Evolutionary conservation across 176 grass and related monocot species (phyloP).

Genomic region (Oropetium thomaeum): DNA sequence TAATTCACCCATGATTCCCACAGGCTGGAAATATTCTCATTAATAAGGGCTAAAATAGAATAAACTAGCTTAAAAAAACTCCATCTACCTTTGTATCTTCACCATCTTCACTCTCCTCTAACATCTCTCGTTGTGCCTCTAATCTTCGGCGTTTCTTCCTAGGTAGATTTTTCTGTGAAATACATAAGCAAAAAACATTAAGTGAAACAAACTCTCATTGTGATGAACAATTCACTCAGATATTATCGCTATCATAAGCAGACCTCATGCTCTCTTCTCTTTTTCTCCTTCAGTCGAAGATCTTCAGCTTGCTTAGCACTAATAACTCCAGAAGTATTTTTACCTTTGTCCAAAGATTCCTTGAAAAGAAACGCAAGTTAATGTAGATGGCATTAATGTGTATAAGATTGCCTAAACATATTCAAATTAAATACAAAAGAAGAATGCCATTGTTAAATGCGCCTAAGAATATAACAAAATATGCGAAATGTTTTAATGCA

Average conservation of each 20-base stretch:
- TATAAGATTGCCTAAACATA: neutral
- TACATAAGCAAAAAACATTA: constrained; percentile 25
- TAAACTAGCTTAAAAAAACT: constrained; percentile 28
- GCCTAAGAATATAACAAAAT: neutral
- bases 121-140: constrained; percentile 70
- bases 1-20: neutral
- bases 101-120: constrained; percentile 54
- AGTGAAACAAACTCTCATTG: constrained; percentile 6
- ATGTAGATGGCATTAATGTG: neutral
- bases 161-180: constrained; percentile 83
- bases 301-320: constrained; percentile 90
- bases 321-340: constrained; percentile 44
- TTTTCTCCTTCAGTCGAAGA: constrained; percentile 85
- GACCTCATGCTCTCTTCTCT: constrained; percentile 78
- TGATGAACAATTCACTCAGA: constrained; percentile 9
- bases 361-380: constrained; percentile 26
- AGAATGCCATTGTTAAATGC: neutral
- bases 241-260: constrained; percentile 18
- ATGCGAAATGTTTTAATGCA: neutral
- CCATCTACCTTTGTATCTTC: constrained; percentile 71
- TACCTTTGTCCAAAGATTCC: constrained; percentile 57
- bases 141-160: constrained; percentile 82
- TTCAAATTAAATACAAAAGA: neutral
- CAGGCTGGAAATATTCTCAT: neutral
- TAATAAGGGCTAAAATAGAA: neutral